Evolutionary conservation across 495 filamentous ascomycete genomes (phyloP), one percentile per base, ranked within the genome.

Genomic region (Lasiosphaeria ovina): DNA sequence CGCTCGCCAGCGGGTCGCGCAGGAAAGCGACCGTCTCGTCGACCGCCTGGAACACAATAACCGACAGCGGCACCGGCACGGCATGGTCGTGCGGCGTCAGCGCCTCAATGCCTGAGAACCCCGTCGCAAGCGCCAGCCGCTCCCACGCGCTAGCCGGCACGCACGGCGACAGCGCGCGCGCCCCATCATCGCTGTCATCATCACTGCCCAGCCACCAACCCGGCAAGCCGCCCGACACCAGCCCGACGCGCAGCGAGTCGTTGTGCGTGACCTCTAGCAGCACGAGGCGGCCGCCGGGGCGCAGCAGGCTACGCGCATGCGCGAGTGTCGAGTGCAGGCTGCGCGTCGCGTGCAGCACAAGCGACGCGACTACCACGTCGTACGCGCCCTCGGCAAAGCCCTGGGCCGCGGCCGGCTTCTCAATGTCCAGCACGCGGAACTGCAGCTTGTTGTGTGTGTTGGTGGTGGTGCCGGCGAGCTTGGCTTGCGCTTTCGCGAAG

Each of bases 191-290:
- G 24, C 24, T 24, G 24, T 24, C 77, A 12, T 83, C 70, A 2
- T 78, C 62, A 17, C 62, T 58, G 9, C 82, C 81, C 11, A 74
- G 57, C 81, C 82, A 86, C 83, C 83, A 87, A 0, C 74, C 79
- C 6, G 77, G 72, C 0, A 84, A 63, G 3, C 65, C 64, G 17
- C 72, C 72, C 1, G 83, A 69, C 3, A 80, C 65, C n/a, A 74
- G 61, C 1, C 67, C 65, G 24, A 68, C 65, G 44, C 72, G 61
- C 36, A 75, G 58, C 6, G 62, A 62, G 4, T 66, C 70, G 7
- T 73, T 64, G 42, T 75, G 61, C 0, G 77, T 80, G 4, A 81
- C 17, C 56, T 86, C 83, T 0, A 76, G 48, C 4, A 84, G 31
- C 0, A 85, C 16, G 0, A 86, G 60, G 55, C 76, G 77, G 4